Base-by-base conservation (phyloP, 169 alveolate genomes). In the Plasmodium gaboni region DNA sequence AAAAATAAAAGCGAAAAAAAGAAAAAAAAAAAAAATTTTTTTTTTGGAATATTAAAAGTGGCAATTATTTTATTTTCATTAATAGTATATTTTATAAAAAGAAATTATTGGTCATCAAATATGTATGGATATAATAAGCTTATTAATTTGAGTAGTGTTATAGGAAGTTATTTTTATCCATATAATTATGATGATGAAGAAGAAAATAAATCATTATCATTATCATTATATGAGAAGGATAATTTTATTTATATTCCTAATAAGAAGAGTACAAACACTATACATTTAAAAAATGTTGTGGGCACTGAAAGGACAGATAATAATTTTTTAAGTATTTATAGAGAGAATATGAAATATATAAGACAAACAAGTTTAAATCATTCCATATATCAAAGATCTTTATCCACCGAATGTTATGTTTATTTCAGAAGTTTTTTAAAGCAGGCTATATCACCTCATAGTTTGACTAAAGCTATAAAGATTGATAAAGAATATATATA, bases 401-500 rank as follows among this genome's bases (percentile, higher is more conserved):
- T 78, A 15, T 78, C 89, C 22, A 78, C 89, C 12, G 89, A 78
- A 65, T 78, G 89, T 22, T 78, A 78, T 44, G 89, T 78, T 2
- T 78, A 78, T 65, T 78, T 78, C 22, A 15, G 76, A n/a, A 78
- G 89, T 53, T 78, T 78, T 51, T 32, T 78, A 65, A 78, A 78
- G 46, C 63, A 78, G 67, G 89, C 89, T 46, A 78, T 78, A 48
- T 50, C 89, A 0, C 89, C 89, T 1, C 89, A 78, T 38, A 78
- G 89, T 15, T 78, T 78, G 63, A 78, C 89, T 3, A 78, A 78
- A 65, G 89, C 89, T 1, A 78, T 78, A 24, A 78, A 78, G 28
- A 78, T 78, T 13, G 89, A 78, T 15, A 78, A 78, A 44, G 89
- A 78, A 70, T 78, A 78, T 65, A 78, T 78, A 28, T 78, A 78